Evolutionary conservation across 129 eudicot species (phyloP).

Genomic region (Tagetes erecta): DNA sequence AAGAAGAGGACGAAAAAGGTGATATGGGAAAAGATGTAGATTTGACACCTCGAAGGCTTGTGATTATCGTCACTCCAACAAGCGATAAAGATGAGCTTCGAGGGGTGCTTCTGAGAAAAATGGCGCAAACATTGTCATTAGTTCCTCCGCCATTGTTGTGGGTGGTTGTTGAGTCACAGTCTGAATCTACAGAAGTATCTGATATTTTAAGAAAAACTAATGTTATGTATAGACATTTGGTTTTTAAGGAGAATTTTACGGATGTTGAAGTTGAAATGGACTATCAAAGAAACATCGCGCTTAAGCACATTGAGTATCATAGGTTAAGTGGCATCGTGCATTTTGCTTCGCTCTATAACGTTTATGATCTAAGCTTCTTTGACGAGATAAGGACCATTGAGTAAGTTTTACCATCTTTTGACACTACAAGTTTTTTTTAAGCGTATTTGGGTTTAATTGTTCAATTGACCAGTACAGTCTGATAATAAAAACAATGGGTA

Average conservation of each 20-base stretch:
- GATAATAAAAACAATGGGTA: neutral
- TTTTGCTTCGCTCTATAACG: constrained; percentile 78
- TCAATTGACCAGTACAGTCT: neutral
- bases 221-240: constrained; percentile 94
- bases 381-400: constrained; percentile 83
- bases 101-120: constrained; percentile 52
- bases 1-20: constrained; percentile 21
- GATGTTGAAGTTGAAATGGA: constrained; percentile 67
- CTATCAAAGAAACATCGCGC: constrained; percentile 79
- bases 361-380: constrained; percentile 91
- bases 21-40: constrained; percentile 17
- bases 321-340: constrained; percentile 89
- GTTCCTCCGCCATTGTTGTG: constrained; percentile 78
- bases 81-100: constrained; percentile 50
- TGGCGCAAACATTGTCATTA: constrained; percentile 66
- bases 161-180: constrained; percentile 76
- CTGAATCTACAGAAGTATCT: constrained; percentile 62
- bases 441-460: too few relatives aligned
- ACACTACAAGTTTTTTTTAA: neutral
- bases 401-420: constrained; percentile 46
- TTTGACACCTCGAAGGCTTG: constrained; percentile 50
- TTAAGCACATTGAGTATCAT: constrained; percentile 91
- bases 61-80: constrained; percentile 78
- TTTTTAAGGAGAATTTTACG: constrained; percentile 78
- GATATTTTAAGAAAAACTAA: constrained; percentile 73